A percentile compares a stretch with the other conserved stretches of the same genome.
These are phyloP conservation scores for Diaporthe vexans DNA, from an alignment of 2,329 filamentous ascomycete species.

Conservation along the genomic window DNA sequence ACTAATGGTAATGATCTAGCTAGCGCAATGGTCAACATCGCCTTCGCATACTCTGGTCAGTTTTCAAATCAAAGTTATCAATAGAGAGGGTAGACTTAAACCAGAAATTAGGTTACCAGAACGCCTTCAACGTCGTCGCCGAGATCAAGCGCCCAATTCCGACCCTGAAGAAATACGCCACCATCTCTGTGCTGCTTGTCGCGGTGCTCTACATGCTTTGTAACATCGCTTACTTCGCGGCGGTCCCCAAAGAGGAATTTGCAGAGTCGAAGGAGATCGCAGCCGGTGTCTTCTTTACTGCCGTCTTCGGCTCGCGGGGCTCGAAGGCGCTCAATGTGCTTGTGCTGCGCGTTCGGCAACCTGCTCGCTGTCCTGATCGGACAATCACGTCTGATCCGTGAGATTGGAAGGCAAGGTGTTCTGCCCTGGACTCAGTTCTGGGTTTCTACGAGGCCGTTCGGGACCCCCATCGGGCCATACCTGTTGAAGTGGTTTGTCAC, in stretches of 20 bases:
- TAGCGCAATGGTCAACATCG: conserved; percentile 68
- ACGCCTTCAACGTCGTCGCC: conserved; percentile 74
- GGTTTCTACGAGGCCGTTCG: conserved; percentile 74
- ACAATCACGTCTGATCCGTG: conserved; percentile 68
- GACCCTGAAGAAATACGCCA: conserved; percentile 64
- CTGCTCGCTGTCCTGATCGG: conserved; percentile 69
- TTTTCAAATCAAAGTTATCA: too few relatives aligned
- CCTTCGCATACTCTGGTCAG: conserved; percentile 70
- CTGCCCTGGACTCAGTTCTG: conserved; percentile 72
- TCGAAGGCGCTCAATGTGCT: conserved; percentile 70
- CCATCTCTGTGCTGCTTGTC: conserved; percentile 64
- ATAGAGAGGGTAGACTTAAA: too few relatives aligned
- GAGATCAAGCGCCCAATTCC: conserved; percentile 73
- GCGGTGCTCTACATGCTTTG: conserved; percentile 69
- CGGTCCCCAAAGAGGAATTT: conserved; percentile 69
- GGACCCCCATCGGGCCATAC: conserved; percentile 73
- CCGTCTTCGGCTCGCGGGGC: conserved; percentile 65
- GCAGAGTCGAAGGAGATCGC: conserved; percentile 60
- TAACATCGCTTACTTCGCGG: conserved; percentile 73
- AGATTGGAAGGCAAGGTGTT: conserved; percentile 74
- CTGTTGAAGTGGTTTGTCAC: conserved; percentile 70
- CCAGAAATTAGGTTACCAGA: conserved; percentile 49
- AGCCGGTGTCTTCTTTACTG: conserved; percentile 71
- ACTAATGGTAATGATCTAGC: conserved; percentile 39
- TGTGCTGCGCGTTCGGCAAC: conserved; percentile 71